Conservation (phyloP, 2,329 filamentous ascomycete genomes). For the Hawksworthiomyces lignivorus region DNA sequence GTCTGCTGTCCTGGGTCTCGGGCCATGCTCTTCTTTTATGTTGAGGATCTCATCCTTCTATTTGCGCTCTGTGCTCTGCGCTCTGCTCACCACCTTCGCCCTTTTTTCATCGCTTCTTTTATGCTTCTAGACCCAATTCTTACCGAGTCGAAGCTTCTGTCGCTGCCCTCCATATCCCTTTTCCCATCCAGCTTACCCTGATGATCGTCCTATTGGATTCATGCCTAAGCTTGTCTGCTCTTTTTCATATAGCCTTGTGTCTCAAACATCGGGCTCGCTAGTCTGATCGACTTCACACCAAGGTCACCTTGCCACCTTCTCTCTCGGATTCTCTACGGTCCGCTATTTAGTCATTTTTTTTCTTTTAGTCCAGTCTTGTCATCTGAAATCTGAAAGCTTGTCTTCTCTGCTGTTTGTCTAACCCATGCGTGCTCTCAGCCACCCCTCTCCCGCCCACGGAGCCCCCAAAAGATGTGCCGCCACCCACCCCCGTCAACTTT, state of each 20-base stretch:
- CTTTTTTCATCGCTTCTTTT: background rate
- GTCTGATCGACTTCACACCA: slow-evolving; percentile 8
- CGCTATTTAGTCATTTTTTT: background rate
- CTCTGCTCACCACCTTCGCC: background rate
- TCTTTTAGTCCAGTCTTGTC: slow-evolving; percentile 5
- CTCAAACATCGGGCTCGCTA: background rate
- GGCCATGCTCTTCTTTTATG: background rate
- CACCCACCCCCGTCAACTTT: slow-evolving; percentile 46
- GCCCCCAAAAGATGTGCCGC: slow-evolving; percentile 44
- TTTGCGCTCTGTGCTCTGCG: background rate
- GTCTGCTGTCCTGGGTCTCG: slow-evolving; percentile 1
- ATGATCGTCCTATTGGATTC: too few relatives aligned
- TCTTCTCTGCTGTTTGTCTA: background rate
- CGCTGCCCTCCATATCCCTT: background rate
- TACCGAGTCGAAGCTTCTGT: slow-evolving; percentile 1
- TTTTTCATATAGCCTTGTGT: background rate
- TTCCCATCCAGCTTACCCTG: too few relatives aligned
- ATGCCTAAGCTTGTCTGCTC: background rate
- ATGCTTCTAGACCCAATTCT: slow-evolving; percentile 1
- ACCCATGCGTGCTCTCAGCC: slow-evolving; percentile 13
- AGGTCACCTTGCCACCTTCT: slow-evolving; percentile 1
- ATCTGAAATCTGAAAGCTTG: too few relatives aligned
- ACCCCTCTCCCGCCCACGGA: slow-evolving; percentile 17
- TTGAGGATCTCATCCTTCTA: background rate
- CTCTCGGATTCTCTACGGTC: background rate